These are phyloP conservation scores for Colletotrichum siamense DNA, from an alignment of 2,329 filamentous ascomycete genomes.

Conservation along the genomic window DNA sequence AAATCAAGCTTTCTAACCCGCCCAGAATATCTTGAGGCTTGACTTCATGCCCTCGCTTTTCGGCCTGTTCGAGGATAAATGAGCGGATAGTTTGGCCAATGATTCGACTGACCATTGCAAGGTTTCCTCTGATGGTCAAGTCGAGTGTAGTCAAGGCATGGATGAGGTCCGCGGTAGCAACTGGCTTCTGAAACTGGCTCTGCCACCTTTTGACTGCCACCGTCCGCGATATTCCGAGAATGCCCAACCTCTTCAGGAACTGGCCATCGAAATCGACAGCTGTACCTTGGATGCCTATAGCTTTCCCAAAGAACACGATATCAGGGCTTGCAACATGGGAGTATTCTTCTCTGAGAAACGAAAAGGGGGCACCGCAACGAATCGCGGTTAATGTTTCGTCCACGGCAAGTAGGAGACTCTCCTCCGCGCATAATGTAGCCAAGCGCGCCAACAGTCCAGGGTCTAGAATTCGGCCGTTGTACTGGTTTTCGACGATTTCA, in stretches of 20 bases:
- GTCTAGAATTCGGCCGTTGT: constrained; percentile 25
- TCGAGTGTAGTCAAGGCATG: constrained; percentile 4
- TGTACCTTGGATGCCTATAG: background rate
- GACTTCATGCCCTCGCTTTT: background rate
- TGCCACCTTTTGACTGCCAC: constrained; percentile 12
- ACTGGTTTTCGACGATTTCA: constrained; percentile 27
- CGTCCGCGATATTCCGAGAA: background rate
- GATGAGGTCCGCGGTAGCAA: constrained; percentile 8
- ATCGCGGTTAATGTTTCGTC: constrained; percentile 30
- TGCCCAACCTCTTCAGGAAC: background rate
- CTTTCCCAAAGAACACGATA: constrained; percentile 29
- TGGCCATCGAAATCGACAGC: constrained; percentile 5
- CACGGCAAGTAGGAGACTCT: constrained; percentile 24
- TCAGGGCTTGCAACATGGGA: constrained; percentile 18
- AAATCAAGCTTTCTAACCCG: constrained; percentile 6
- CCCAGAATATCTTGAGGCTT: background rate
- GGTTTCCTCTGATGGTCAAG: background rate
- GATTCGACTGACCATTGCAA: constrained; percentile 12
- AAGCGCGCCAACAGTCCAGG: constrained; percentile 20
- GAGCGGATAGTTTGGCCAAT: background rate
- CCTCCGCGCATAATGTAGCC: constrained; percentile 19
- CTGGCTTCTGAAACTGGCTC: background rate
- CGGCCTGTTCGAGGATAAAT: background rate
- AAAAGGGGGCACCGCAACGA: constrained; percentile 31
- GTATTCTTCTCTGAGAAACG: constrained; percentile 29